A percentile compares a stretch with the other conserved stretches of the same genome.
Conservation (phyloP, 2,329 filamentous ascomycete genomes). For the Aspergillus flavus region DNA sequence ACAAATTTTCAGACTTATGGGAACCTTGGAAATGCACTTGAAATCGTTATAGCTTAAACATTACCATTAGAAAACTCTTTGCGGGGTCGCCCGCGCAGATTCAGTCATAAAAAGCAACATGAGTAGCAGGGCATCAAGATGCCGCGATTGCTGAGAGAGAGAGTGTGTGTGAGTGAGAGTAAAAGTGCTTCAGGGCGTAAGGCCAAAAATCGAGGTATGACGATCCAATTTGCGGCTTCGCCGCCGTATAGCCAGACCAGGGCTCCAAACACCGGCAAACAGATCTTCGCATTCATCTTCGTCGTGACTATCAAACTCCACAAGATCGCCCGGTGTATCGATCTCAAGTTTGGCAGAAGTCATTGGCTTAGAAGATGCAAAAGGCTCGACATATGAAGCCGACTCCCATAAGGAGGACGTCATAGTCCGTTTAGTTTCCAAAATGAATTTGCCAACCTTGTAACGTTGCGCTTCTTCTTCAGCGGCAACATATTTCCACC, state of each 20-base stretch:
- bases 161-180: no score
- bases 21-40: not conserved
- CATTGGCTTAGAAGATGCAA: not conserved
- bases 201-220: constrained; percentile 28
- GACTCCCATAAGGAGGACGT: constrained; percentile 57
- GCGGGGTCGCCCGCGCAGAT: not conserved
- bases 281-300: constrained; percentile 69
- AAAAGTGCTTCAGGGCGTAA: constrained; percentile 16
- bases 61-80: not conserved
- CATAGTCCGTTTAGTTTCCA: constrained; percentile 62
- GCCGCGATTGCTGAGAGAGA: not conserved
- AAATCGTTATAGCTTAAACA: not conserved
- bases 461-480: constrained; percentile 64
- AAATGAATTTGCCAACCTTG: constrained; percentile 68
- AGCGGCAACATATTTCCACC: constrained; percentile 67
- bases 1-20: not conserved
- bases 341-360: constrained; percentile 8
- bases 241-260: constrained; percentile 51
- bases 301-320: constrained; percentile 66
- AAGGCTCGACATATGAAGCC: constrained; percentile 16
- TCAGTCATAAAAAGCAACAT: not conserved
- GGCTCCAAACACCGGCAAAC: constrained; percentile 64
- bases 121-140: not conserved
- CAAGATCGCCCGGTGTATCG: constrained; percentile 31
- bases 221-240: constrained; percentile 44